Conservation (phyloP, 2,329 filamentous ascomycete species). For the Tympanopsis confertula region DNA sequence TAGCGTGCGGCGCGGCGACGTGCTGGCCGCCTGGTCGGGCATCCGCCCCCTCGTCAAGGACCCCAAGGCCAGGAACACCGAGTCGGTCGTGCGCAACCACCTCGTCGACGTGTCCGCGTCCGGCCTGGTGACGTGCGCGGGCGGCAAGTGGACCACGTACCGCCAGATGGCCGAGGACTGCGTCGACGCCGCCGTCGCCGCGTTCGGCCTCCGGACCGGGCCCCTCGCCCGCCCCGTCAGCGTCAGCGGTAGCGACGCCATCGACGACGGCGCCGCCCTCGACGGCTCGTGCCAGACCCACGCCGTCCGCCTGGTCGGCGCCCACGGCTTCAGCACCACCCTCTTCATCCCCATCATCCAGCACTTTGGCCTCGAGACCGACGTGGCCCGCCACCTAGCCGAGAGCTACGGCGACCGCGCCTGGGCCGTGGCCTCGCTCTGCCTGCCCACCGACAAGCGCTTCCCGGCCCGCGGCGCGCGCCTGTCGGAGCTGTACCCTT, state of each 20-base stretch:
- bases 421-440: conserved; percentile 79
- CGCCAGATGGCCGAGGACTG: conserved; percentile 87
- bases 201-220: conserved; percentile 50
- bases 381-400: conserved; percentile 79
- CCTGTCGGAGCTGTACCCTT: conserved; percentile 73
- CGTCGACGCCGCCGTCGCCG: conserved; percentile 66
- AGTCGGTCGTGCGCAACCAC: conserved; percentile 80
- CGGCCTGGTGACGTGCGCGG: conserved; percentile 73
- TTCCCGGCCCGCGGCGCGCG: conserved; percentile 77
- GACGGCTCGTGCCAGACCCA: conserved; percentile 75
- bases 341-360: conserved; percentile 93
- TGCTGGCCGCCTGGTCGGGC: conserved; percentile 82
- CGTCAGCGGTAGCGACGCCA: conserved; percentile 56
- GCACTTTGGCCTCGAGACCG: conserved; percentile 82
- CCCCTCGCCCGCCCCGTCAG: conserved; percentile 48
- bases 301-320: conserved; percentile 68
- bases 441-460: conserved; percentile 61
- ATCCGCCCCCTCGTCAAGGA: conserved; percentile 79
- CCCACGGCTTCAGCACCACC: conserved; percentile 76
- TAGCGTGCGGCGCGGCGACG: conserved; percentile 72
- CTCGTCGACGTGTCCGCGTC: conserved; percentile 69
- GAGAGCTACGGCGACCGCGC: conserved; percentile 84
- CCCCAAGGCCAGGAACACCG: conserved; percentile 73
- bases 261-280: conserved; percentile 59
- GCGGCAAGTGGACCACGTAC: conserved; percentile 89